Percentiles rank a stretch among this genome's conserved stretches.
Evolutionary conservation across 192 early-diverging fungal genomes (phyloP).

Genomic region (Gigaspora rosea): DNA sequence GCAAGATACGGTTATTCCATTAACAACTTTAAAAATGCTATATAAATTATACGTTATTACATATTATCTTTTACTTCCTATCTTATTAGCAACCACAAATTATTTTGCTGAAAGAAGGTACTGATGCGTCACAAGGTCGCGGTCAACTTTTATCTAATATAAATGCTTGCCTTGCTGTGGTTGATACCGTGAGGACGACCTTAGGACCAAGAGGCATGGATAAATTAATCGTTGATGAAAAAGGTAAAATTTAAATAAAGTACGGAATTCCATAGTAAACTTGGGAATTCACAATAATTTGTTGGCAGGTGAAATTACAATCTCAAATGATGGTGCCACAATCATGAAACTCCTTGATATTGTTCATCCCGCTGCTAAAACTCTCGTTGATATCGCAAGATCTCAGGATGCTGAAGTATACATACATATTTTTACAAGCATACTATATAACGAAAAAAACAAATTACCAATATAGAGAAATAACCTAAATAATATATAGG

Average conservation of each 20-base stretch:
- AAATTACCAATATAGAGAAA: not conserved
- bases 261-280: too few relatives aligned
- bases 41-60: not conserved
- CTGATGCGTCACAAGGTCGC: constrained; percentile 96
- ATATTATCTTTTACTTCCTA: not conserved
- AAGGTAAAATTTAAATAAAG: constrained; percentile 54
- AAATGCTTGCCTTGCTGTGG: constrained; percentile 91
- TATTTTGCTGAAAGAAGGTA: constrained; percentile 98
- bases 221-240: constrained; percentile 95
- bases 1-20: not conserved
- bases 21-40: too few relatives aligned
- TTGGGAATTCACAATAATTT: not conserved
- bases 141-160: constrained; percentile 98
- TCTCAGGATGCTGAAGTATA: constrained; percentile 95
- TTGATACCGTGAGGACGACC: constrained; percentile 94
- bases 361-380: constrained; percentile 98
- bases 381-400: constrained; percentile 95
- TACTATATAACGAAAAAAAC: not conserved
- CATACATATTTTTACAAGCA: constrained; percentile 10
- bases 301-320: constrained; percentile 80
- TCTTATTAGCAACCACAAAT: constrained; percentile 89
- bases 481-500: constrained; percentile 43
- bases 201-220: constrained; percentile 99
- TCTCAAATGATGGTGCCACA: constrained; percentile 99
- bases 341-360: constrained; percentile 98